These are phyloP conservation scores for Aspergillus vadensis DNA, from an alignment of 2,329 filamentous ascomycete species.

Conservation along the genomic window DNA sequence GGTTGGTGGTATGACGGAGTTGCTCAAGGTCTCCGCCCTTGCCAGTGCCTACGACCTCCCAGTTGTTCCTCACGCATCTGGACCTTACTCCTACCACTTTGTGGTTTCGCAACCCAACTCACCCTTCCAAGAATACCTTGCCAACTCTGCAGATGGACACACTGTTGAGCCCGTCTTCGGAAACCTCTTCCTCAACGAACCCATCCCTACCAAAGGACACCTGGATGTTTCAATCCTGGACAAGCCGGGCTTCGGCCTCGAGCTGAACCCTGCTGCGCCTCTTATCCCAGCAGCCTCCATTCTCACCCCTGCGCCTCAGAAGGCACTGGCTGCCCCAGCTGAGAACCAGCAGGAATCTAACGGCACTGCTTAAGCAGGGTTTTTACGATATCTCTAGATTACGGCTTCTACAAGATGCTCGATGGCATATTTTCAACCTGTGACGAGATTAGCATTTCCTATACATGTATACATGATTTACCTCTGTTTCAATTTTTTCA, in stretches of 20 bases:
- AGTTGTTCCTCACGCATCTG: constrained; percentile 91
- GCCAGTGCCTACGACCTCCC: constrained; percentile 92
- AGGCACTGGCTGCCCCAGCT: constrained; percentile 43
- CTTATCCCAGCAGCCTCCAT: constrained; percentile 75
- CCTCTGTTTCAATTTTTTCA: neutral
- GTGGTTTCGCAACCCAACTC: constrained; percentile 91
- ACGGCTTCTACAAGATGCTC: neutral
- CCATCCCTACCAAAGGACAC: constrained; percentile 80
- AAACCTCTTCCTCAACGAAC: constrained; percentile 86
- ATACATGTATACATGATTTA: constrained; percentile 11
- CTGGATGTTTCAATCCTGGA: constrained; percentile 78
- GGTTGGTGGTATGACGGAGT: constrained; percentile 89
- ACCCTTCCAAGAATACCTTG: constrained; percentile 94
- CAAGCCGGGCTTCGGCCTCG: constrained; percentile 87
- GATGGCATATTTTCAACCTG: constrained; percentile 10
- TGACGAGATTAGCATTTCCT: constrained; percentile 1
- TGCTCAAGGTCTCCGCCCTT: constrained; percentile 85
- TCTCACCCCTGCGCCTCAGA: constrained; percentile 64
- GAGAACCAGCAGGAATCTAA: constrained; percentile 29
- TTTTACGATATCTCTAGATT: neutral
- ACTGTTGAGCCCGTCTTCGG: constrained; percentile 90
- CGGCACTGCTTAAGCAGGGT: constrained; percentile 13
- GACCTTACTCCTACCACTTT: constrained; percentile 94
- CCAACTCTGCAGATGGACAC: constrained; percentile 88
- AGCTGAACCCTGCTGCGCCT: constrained; percentile 78